Evolutionary conservation across 345 rosid genomes (phyloP).

Genomic region (Lumnitzera racemosa): DNA sequence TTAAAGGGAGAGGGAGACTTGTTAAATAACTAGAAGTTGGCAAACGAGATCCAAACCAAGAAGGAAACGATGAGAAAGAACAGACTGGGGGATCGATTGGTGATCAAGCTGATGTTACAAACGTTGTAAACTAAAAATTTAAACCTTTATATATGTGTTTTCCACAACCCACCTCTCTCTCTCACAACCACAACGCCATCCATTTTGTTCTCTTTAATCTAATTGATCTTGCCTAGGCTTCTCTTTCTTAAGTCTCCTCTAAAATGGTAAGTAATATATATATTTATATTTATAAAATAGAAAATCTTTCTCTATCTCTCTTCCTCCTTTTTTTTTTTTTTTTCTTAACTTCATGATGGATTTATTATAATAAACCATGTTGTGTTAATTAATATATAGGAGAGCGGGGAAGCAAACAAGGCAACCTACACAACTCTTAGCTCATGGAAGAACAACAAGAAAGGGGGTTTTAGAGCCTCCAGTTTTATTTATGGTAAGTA

Average conservation of each 20-base stretch:
- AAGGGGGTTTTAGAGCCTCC: constrained; percentile 40
- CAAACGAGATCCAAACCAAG: no score
- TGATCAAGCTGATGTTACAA: neutral
- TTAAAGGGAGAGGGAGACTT: no score
- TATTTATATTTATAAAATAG: no score
- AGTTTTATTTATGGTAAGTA: constrained; percentile 32
- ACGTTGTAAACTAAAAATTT: constrained; percentile 6
- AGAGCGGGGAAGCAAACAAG: constrained; percentile 10
- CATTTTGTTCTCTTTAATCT: no score
- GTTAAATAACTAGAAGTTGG: no score
- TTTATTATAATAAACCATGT: neutral
- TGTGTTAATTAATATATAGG: constrained; percentile 3
- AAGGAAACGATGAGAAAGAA: neutral
- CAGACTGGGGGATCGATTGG: neutral
- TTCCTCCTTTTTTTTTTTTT: no score
- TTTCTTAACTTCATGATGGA: neutral
- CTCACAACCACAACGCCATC: no score
- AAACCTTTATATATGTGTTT: no score
- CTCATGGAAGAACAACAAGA: constrained; percentile 5
- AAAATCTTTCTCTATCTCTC: neutral
- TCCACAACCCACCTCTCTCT: no score
- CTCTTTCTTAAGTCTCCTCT: neutral
- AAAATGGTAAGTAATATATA: no score
- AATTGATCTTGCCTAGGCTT: neutral
- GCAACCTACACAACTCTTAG: neutral